Percentiles rank a stretch among this genome's conserved stretches.
phyloP scores from a whole-genome alignment of 1,139 yeast species.

The Trichomonascaceae sp. region DNA sequence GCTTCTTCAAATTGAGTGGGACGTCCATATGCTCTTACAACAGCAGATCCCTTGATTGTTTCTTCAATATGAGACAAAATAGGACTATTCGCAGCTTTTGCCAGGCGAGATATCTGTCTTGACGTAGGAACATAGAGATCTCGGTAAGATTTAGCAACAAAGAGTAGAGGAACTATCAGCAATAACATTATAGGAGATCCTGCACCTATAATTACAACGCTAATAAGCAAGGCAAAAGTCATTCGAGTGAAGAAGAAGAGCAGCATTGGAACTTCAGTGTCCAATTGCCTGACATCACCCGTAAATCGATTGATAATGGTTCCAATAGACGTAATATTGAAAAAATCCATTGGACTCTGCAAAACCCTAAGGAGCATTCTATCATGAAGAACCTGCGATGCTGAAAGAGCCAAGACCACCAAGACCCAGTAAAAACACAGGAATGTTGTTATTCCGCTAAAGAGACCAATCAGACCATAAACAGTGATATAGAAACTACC shows the following conservation, averaged over 20 bases:
- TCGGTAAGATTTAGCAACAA: constrained; percentile 22
- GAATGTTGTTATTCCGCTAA: constrained; percentile 47
- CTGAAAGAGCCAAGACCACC: constrained; percentile 15
- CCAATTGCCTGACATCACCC: constrained; percentile 73
- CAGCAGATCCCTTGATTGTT: background rate
- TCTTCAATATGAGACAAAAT: background rate
- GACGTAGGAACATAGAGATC: constrained; percentile 60
- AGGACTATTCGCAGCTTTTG: background rate
- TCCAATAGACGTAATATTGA: constrained; percentile 53
- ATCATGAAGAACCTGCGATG: constrained; percentile 19
- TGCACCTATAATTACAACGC: constrained; percentile 24
- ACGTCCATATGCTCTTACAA: background rate
- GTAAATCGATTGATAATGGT: constrained; percentile 58
- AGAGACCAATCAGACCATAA: constrained; percentile 61
- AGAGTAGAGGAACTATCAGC: constrained; percentile 22
- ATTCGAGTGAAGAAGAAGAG: constrained; percentile 23
- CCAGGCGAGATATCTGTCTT: constrained; percentile 68
- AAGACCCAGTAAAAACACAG: constrained; percentile 24
- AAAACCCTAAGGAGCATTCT: constrained; percentile 47
- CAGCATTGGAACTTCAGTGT: constrained; percentile 45
- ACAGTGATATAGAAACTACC: constrained; percentile 42
- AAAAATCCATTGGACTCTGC: constrained; percentile 51
- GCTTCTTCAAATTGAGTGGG: background rate
- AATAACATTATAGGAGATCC: constrained; percentile 26
- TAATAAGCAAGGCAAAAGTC: constrained; percentile 18